Evolutionary conservation across 2,329 filamentous ascomycete genomes (phyloP).

Genomic region (Phyllosticta citribraziliensis): DNA sequence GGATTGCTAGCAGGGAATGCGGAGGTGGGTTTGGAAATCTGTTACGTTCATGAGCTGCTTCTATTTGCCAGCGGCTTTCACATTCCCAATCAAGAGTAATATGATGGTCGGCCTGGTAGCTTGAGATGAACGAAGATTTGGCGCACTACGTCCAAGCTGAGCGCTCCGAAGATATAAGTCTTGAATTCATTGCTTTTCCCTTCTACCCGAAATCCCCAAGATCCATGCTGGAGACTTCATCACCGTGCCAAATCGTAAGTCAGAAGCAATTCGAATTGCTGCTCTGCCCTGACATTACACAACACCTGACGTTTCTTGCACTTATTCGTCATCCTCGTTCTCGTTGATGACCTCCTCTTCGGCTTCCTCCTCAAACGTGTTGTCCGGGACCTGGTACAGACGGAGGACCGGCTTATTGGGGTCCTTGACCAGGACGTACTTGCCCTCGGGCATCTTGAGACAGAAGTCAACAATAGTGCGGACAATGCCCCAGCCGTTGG

Average conservation of each 20-base stretch:
- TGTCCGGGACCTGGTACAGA: conserved; percentile 79
- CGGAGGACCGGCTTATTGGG: conserved; percentile 94
- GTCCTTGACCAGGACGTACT: conserved; percentile 75
- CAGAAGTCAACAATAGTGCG: conserved; percentile 96
- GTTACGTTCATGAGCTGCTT: background rate
- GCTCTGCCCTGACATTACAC: background rate
- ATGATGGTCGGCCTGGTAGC: background rate
- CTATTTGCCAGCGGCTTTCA: background rate
- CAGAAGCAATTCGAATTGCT: background rate
- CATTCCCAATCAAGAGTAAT: background rate
- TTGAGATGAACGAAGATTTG: background rate
- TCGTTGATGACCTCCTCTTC: conserved; percentile 54
- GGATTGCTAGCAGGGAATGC: background rate
- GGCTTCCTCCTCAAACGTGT: conserved; percentile 83
- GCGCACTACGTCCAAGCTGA: background rate
- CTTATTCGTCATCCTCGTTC: conserved; percentile 46
- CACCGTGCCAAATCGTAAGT: conserved; percentile 7
- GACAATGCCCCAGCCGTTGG: conserved; percentile 98
- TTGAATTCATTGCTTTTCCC: conserved; percentile 9
- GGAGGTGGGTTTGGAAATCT: background rate
- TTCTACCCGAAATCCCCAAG: background rate
- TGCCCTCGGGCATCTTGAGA: conserved; percentile 65
- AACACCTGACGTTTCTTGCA: background rate
- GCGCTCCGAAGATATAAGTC: background rate
- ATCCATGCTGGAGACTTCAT: background rate